Evolutionary conservation across 257 asterid genomes (phyloP).

Genomic region (Fraxinus cuspidata): DNA sequence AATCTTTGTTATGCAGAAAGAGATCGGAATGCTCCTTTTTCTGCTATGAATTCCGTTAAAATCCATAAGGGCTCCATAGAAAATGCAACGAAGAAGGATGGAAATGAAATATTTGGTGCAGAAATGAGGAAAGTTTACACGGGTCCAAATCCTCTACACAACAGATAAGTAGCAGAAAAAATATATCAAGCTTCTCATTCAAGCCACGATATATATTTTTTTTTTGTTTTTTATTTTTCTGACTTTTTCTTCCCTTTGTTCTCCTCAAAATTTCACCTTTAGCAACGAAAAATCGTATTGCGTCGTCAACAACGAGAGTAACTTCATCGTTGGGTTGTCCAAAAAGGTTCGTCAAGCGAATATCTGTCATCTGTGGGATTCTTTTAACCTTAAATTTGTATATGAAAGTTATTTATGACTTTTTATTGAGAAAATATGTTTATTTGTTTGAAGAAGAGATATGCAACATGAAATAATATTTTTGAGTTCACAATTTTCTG

Average conservation of each 20-base stretch:
- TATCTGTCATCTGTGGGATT: background rate
- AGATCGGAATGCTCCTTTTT: slow-evolving; percentile 30
- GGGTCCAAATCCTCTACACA: slow-evolving; percentile 60
- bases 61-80: slow-evolving; percentile 21
- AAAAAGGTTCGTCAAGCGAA: background rate
- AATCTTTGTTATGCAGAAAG: slow-evolving; percentile 42
- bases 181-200: slow-evolving; percentile 24
- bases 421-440: slow-evolving; percentile 10
- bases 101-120: slow-evolving; percentile 35
- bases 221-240: background rate
- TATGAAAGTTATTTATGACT: slow-evolving; percentile 14
- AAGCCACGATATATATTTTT: slow-evolving; percentile 6
- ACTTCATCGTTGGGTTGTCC: background rate
- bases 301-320: background rate
- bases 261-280: background rate
- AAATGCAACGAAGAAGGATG: slow-evolving; percentile 1
- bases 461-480: background rate
- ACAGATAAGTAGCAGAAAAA: slow-evolving; percentile 37
- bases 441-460: background rate
- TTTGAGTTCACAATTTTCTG: background rate
- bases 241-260: background rate
- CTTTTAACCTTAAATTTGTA: slow-evolving; percentile 6
- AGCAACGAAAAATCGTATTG: background rate
- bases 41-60: slow-evolving; percentile 25
- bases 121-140: slow-evolving; percentile 49